Conservation (phyloP, 768 basidiomycete species). For the Boletellus ananas region DNA sequence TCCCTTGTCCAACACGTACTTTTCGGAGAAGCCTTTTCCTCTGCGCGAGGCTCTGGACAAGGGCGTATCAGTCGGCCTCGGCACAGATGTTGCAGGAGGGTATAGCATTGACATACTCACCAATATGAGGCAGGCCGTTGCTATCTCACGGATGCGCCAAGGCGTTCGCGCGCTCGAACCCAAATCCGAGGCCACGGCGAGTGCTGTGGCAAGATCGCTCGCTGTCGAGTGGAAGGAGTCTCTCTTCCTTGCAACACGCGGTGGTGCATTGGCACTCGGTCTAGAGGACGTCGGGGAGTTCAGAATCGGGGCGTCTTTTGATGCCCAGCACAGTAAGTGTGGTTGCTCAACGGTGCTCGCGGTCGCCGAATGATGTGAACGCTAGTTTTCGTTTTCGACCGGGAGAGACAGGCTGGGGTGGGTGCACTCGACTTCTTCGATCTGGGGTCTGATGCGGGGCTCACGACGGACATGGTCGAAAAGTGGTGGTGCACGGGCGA, state of each 20-base stretch:
- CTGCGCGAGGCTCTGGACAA: conserved; percentile 65
- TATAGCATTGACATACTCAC: conserved; percentile 76
- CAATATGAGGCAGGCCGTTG: conserved; percentile 77
- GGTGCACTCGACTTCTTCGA: conserved; percentile 75
- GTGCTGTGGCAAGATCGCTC: conserved; percentile 24
- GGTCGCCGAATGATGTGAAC: not conserved
- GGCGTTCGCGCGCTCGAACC: conserved; percentile 36
- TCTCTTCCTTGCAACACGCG: conserved; percentile 76
- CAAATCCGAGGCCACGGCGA: not conserved
- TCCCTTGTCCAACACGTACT: conserved; percentile 86
- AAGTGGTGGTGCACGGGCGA: conserved; percentile 92
- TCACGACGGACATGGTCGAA: conserved; percentile 60
- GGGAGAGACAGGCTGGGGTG: conserved; percentile 38
- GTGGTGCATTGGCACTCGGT: conserved; percentile 70
- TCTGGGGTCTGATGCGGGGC: conserved; percentile 8
- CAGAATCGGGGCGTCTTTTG: conserved; percentile 60
- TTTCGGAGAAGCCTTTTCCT: conserved; percentile 67
- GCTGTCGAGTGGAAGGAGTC: conserved; percentile 79
- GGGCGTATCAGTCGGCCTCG: conserved; percentile 72
- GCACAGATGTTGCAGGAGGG: conserved; percentile 84
- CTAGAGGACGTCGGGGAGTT: conserved; percentile 54
- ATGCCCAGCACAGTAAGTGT: conserved; percentile 69
- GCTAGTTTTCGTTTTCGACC: conserved; percentile 48
- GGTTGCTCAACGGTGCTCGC: not conserved
- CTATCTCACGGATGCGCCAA: conserved; percentile 66